phyloP scores from a whole-genome alignment of 495 filamentous ascomycete genomes.

The Parathielavia hyrcaniae region DNA sequence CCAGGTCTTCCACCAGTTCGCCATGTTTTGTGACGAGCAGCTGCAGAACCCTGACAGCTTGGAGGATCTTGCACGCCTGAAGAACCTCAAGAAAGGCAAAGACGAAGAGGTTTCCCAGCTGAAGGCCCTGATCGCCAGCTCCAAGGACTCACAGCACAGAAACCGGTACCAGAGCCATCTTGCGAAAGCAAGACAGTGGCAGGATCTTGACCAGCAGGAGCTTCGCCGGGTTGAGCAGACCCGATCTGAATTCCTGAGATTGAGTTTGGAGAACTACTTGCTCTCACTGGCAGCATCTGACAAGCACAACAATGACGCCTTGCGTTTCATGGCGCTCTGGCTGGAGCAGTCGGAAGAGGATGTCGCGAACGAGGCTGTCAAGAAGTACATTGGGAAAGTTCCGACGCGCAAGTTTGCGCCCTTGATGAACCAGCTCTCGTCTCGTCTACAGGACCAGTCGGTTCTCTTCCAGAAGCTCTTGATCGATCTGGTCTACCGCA shows the following conservation, averaged over 20 bases:
- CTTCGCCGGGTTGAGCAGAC: slow-evolving; percentile 67
- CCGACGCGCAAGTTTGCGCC: slow-evolving; percentile 86
- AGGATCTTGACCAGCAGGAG: slow-evolving; percentile 79
- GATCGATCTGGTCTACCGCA: slow-evolving; percentile 62
- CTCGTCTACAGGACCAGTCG: slow-evolving; percentile 68
- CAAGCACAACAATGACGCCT: slow-evolving; percentile 76
- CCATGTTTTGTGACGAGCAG: slow-evolving; percentile 89
- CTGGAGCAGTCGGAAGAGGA: slow-evolving; percentile 68
- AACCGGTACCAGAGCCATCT: slow-evolving; percentile 38
- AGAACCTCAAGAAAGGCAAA: slow-evolving; percentile 74
- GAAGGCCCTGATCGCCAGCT: slow-evolving; percentile 44
- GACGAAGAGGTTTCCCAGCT: slow-evolving; percentile 67
- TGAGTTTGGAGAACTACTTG: slow-evolving; percentile 93
- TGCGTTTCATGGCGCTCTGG: slow-evolving; percentile 96
- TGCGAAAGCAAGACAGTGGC: slow-evolving; percentile 75
- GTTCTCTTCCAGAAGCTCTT: slow-evolving; percentile 68
- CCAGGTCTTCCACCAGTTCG: slow-evolving; percentile 88
- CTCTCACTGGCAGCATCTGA: slow-evolving; percentile 77
- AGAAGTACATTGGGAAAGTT: slow-evolving; percentile 60
- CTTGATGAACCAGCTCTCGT: slow-evolving; percentile 93
- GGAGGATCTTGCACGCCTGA: slow-evolving; percentile 77
- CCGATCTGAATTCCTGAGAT: slow-evolving; percentile 71
- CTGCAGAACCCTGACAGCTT: slow-evolving; percentile 74
- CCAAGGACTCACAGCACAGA: slow-evolving; percentile 36
- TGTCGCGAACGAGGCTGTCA: slow-evolving; percentile 70